Evolutionary conservation across 2,329 filamentous ascomycete species (phyloP).

Genomic region (Coniochaeta prunicola): DNA sequence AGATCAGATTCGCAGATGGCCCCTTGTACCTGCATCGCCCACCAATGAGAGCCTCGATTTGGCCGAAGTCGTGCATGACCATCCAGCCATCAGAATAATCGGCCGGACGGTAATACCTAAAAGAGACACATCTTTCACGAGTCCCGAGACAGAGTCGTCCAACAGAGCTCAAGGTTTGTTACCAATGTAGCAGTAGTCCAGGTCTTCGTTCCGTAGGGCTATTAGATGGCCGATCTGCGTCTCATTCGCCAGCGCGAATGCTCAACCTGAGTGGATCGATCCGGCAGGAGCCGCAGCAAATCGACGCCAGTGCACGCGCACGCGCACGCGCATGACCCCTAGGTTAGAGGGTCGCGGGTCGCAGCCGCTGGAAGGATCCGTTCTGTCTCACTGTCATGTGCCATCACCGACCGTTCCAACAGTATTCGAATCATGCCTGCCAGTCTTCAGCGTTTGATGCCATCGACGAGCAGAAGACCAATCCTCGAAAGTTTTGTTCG

Average conservation of each 20-base stretch:
- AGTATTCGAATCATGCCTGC: too few species aligned
- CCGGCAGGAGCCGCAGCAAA: neutral
- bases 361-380: neutral
- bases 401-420: too few species aligned
- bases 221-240: neutral
- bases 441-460: neutral
- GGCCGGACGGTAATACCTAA: neutral
- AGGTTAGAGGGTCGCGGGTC: neutral
- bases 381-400: neutral
- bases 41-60: neutral
- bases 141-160: neutral
- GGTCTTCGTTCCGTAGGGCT: neutral
- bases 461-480: too few species aligned
- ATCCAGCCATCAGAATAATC: neutral
- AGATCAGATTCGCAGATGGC: neutral
- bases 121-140: neutral
- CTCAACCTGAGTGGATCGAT: neutral
- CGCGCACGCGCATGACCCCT: too few species aligned
- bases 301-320: too few species aligned
- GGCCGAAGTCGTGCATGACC: neutral
- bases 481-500: too few species aligned
- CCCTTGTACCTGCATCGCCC: neutral
- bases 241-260: neutral
- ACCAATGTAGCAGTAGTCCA: too few species aligned
- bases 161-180: neutral